phyloP scores from a whole-genome alignment of 2,329 filamentous ascomycete species.

The Neonectria neomacrospora region DNA sequence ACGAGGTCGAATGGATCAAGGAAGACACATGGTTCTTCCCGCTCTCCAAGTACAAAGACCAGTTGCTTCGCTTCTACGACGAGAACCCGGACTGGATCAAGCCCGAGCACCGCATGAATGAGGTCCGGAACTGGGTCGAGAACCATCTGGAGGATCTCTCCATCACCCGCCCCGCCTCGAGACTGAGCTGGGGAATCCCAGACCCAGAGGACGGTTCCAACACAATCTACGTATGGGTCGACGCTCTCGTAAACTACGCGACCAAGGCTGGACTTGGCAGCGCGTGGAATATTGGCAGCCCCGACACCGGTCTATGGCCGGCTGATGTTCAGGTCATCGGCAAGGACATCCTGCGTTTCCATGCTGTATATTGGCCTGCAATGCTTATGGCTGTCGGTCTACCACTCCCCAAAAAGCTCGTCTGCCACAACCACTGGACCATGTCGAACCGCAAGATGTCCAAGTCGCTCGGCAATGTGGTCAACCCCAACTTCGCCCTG shows the following conservation, averaged over 20 bases:
- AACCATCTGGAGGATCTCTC: slow-evolving; percentile 87
- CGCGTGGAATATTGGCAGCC: slow-evolving; percentile 71
- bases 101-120: slow-evolving; percentile 77
- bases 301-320: slow-evolving; percentile 79
- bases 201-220: slow-evolving; percentile 87
- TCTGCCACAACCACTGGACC: slow-evolving; percentile 96
- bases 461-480: slow-evolving; percentile 93
- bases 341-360: slow-evolving; percentile 96
- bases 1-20: slow-evolving; percentile 92
- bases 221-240: slow-evolving; percentile 98
- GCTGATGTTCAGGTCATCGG: slow-evolving; percentile 92
- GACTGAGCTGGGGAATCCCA: slow-evolving; percentile 87
- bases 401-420: slow-evolving; percentile 79
- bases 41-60: slow-evolving; percentile 83
- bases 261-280: slow-evolving; percentile 81
- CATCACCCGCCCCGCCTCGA: slow-evolving; percentile 81
- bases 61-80: slow-evolving; percentile 81
- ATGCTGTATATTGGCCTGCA: slow-evolving; percentile 98
- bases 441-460: slow-evolving; percentile 94
- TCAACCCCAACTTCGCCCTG: slow-evolving; percentile 92
- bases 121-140: slow-evolving; percentile 80
- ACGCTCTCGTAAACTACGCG: slow-evolving; percentile 93
- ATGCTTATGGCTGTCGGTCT: slow-evolving; percentile 90
- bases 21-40: slow-evolving; percentile 97
- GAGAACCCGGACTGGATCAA: slow-evolving; percentile 82